Evolutionary conservation across 139 green algal genomes (phyloP), one percentile per base, ranked within the genome.

Genomic region (Chlamydomonas sp.): DNA sequence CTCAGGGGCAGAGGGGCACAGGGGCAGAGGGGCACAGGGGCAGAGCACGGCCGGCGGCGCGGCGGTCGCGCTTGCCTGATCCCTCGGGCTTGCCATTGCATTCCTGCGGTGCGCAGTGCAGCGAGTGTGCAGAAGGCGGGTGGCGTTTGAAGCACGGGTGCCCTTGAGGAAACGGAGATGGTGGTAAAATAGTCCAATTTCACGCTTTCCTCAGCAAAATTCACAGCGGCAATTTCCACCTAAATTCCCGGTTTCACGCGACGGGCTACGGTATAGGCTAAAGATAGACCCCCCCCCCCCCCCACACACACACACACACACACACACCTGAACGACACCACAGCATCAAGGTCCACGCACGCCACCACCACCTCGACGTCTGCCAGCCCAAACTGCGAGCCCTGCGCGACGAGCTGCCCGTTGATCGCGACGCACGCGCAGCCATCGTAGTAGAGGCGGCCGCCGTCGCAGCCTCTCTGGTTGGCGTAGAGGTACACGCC

Each of bases 401-500:
- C 82, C 68, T 97, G 91, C 29, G 88, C 91, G 31, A 99, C 75
- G 37, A 98, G 68, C 34, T 88, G 2, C 2, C 94, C 94, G 50
- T 99, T 98, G 24, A 94, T 76, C 24, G 90, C 81, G n/a, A 97
- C 83, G 34, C 82, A 90, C 0, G 88, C 85, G 54, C 88, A 94
- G 43, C 90, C 91, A 72, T 97, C 91, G 70, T 90, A 99, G 76
- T 98, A 98, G 1, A 99, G 87, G 2, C 94, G 79, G 0, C 88
- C 86, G 30, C 95, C 95, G 72, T 99, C 95, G 75, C 95, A 99
- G 33, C 95, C 94, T 35, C 84, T 79, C 83, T 97, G 93, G 82
- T 99, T 99, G 74, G 92, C 85, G 66, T 98, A 99, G 71, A 99
- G 65, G 83, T 98, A 99, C 36, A 97, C 88, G 5, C 95, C 95